A percentile compares a stretch with the other conserved stretches of the same genome.
phyloP scores from a whole-genome alignment of 2,329 filamentous ascomycete species.

The Cordyceps fumosorosea region DNA sequence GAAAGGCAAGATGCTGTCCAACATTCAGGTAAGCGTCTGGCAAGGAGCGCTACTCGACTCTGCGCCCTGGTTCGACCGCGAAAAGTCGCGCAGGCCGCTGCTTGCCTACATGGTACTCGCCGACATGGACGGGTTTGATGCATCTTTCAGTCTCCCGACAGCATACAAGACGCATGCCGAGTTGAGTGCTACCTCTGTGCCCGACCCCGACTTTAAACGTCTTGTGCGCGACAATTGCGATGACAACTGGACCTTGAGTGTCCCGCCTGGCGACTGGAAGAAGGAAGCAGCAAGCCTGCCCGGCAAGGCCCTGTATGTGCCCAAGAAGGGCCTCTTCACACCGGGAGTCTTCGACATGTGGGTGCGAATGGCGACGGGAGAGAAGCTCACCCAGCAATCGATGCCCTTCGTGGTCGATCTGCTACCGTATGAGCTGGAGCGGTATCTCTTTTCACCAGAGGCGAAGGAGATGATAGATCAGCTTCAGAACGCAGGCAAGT shows the following conservation, averaged over 20 bases:
- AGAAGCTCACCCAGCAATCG: conserved; percentile 54
- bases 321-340: conserved; percentile 3
- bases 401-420: conserved; percentile 57
- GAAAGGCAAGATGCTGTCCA: conserved; percentile 28
- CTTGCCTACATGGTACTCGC: conserved; percentile 28
- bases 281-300: neutral
- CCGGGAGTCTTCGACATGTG: conserved; percentile 48
- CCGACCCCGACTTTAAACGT: conserved; percentile 15
- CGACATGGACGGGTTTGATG: conserved; percentile 20
- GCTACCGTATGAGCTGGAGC: conserved; percentile 2
- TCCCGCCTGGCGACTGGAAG: conserved; percentile 10
- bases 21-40: conserved; percentile 30
- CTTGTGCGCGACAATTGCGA: conserved; percentile 14
- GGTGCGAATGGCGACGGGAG: conserved; percentile 48
- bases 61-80: conserved; percentile 25
- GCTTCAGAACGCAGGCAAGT: neutral
- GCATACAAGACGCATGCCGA: conserved; percentile 19
- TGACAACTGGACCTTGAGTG: conserved; percentile 16
- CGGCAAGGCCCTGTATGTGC: conserved; percentile 5
- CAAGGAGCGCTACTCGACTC: conserved; percentile 25
- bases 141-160: conserved; percentile 25
- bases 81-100: conserved; percentile 23
- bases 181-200: conserved; percentile 15
- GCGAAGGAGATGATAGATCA: conserved; percentile 2
- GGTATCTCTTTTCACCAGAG: conserved; percentile 44